Evolutionary conservation across 345 rosid species (phyloP).

Genomic region (Cardiospermum halicacabum): DNA sequence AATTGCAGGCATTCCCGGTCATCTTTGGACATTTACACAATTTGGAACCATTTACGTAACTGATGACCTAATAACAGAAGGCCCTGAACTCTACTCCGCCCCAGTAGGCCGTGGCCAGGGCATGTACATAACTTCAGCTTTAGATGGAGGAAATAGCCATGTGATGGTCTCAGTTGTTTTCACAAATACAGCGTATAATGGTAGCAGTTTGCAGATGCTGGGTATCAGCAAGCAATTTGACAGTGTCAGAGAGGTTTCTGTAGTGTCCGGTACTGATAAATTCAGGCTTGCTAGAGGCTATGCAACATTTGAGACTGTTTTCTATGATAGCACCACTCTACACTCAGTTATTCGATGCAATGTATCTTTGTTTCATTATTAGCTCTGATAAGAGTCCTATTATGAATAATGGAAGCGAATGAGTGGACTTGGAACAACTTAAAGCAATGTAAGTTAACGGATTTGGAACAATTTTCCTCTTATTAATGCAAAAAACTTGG

Average conservation of each 20-base stretch:
- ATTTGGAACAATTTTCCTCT: no score
- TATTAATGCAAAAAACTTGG: no score
- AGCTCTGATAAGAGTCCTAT: no score
- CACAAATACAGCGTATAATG: constrained; percentile 4
- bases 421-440: no score
- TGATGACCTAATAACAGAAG: background rate
- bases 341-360: constrained; percentile 11
- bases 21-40: background rate
- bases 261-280: constrained; percentile 10
- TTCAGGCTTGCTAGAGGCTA: constrained; percentile 9
- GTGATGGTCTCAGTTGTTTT: constrained; percentile 9
- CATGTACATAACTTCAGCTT: background rate
- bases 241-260: background rate
- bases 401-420: no score
- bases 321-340: background rate
- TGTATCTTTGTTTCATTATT: constrained; percentile 5
- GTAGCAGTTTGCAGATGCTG: constrained; percentile 9
- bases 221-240: constrained; percentile 4
- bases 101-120: background rate
- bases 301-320: background rate
- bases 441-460: no score
- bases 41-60: background rate
- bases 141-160: constrained; percentile 3
- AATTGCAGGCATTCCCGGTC: background rate
- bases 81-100: background rate